phyloP scores from a whole-genome alignment of 345 rosid genomes.

The Eucalyptus pauciflora region DNA sequence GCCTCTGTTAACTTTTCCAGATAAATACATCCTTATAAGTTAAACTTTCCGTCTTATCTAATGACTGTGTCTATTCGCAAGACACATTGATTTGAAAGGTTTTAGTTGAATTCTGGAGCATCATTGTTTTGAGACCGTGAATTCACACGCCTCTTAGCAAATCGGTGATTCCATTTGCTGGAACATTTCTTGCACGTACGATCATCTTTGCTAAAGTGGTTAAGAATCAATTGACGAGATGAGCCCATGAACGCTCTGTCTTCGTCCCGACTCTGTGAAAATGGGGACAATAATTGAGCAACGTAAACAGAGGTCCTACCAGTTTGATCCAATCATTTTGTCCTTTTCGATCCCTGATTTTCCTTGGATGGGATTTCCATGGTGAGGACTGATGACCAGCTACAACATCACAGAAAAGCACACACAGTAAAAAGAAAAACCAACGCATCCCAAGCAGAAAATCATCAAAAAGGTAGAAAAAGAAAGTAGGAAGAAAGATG shows the following conservation, averaged over 20 bases:
- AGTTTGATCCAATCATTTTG: not conserved
- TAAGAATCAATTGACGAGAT: not conserved
- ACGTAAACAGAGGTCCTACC: not conserved
- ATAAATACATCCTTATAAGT: not conserved
- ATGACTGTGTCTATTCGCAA: not conserved
- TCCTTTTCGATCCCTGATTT: not conserved
- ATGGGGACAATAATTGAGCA: not conserved
- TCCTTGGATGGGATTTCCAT: not conserved
- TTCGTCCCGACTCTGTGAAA: not conserved
- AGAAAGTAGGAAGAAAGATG: not conserved
- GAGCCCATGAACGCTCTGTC: not conserved
- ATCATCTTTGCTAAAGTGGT: not conserved
- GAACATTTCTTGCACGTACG: not conserved
- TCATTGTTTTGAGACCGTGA: not conserved
- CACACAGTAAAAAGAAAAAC: not conserved
- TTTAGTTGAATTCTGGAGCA: not conserved
- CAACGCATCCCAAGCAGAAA: not conserved
- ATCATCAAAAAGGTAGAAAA: not conserved
- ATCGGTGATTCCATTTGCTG: not conserved
- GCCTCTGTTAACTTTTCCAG: not conserved
- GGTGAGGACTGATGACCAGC: not conserved
- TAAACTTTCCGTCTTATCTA: not conserved
- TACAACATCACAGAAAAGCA: not conserved
- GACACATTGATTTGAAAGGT: not conserved
- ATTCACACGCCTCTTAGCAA: not conserved